A percentile compares a stretch with the other conserved stretches of the same genome.
Conservation (phyloP, 495 filamentous ascomycete species). For the Trypethelium eluteriae region DNA sequence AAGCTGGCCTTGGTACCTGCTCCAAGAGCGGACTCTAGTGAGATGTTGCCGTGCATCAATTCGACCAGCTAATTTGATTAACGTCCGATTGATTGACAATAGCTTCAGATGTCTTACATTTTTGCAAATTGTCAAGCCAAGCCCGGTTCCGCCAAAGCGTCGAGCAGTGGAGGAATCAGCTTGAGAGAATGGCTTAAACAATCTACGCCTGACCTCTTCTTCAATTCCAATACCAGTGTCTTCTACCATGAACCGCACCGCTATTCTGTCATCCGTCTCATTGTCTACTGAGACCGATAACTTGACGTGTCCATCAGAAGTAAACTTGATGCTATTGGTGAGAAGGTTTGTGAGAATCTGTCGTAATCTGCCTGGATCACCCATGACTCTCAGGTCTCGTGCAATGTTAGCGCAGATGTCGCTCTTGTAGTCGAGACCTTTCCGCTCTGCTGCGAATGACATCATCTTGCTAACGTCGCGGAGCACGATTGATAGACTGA, state of each 20-base stretch:
- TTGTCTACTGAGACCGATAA: constrained; percentile 30
- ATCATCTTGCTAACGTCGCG: constrained; percentile 62
- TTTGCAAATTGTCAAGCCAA: constrained; percentile 77
- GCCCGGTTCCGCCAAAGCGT: constrained; percentile 71
- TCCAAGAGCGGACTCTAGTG: constrained; percentile 50
- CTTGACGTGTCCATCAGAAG: constrained; percentile 60
- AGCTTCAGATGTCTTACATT: constrained; percentile 32
- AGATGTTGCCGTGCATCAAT: constrained; percentile 73
- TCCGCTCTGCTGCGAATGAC: constrained; percentile 36
- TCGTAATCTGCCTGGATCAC: constrained; percentile 69
- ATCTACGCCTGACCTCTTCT: constrained; percentile 58
- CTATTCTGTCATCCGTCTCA: constrained; percentile 36
- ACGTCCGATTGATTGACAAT: neutral
- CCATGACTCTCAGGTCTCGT: constrained; percentile 45
- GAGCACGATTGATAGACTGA: constrained; percentile 66
- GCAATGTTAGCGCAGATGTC: constrained; percentile 25
- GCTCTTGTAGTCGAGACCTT: constrained; percentile 32
- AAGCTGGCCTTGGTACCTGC: constrained; percentile 59
- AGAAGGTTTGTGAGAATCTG: constrained; percentile 81
- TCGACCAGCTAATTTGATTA: constrained; percentile 50
- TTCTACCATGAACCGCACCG: constrained; percentile 54
- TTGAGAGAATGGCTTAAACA: constrained; percentile 83
- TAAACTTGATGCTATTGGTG: constrained; percentile 88
- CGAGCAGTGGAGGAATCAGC: constrained; percentile 71
- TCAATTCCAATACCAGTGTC: constrained; percentile 84